phyloP scores from a whole-genome alignment of 2,329 filamentous ascomycete genomes.

The Aspergillus jensenii region DNA sequence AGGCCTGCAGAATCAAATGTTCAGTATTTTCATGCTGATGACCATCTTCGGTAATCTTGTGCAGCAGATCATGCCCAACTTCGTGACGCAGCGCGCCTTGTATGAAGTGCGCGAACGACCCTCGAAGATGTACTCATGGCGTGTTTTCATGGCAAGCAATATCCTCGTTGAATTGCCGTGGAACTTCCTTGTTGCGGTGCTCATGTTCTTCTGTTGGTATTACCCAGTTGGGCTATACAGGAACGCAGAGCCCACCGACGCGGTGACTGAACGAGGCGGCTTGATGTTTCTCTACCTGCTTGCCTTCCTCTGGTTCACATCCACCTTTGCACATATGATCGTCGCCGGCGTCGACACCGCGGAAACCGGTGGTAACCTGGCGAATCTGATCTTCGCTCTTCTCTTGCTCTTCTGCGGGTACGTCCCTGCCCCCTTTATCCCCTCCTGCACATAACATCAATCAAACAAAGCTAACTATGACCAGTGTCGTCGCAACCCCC shows the following conservation, averaged over 20 bases:
- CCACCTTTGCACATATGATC: conserved; percentile 71
- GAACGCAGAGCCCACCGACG: conserved; percentile 41
- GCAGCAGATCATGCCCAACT: conserved; percentile 59
- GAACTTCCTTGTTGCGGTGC: conserved; percentile 59
- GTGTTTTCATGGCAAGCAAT: conserved; percentile 69
- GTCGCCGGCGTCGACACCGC: conserved; percentile 69
- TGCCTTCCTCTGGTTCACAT: conserved; percentile 69
- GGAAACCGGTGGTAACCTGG: conserved; percentile 66
- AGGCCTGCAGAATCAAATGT: conserved; percentile 88
- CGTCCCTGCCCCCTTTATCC: neutral
- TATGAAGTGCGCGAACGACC: conserved; percentile 63
- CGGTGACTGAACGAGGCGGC: conserved; percentile 55
- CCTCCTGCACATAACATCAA: too few species aligned
- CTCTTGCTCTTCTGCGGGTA: conserved; percentile 58
- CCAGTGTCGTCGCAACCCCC: conserved; percentile 52
- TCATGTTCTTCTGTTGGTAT: conserved; percentile 68
- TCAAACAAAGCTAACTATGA: neutral
- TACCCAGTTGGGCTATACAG: conserved; percentile 57
- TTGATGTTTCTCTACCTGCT: conserved; percentile 66
- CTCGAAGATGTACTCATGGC: conserved; percentile 73
- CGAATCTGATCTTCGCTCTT: conserved; percentile 60
- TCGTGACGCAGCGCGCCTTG: conserved; percentile 58
- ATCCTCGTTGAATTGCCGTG: conserved; percentile 71
- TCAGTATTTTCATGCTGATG: conserved; percentile 80
- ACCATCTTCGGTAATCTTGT: conserved; percentile 69